A percentile compares a stretch with the other conserved stretches of the same genome.
These are phyloP conservation scores for Trametes polyzona DNA, from an alignment of 1,284 basidiomycete species.

Conservation along the genomic window DNA sequence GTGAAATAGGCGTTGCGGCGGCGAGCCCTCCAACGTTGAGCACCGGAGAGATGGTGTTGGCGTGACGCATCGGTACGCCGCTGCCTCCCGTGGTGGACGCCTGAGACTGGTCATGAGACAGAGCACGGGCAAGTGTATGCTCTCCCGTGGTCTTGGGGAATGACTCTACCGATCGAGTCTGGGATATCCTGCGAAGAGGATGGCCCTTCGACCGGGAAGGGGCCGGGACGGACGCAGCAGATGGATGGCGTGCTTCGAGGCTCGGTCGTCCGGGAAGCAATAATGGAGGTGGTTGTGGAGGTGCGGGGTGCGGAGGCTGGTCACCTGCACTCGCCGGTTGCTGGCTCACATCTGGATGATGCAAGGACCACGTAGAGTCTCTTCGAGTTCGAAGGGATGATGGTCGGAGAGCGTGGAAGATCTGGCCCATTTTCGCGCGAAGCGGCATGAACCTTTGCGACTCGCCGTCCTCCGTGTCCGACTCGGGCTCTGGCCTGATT, in stretches of 20 bases:
- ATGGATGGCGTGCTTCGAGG: constrained; percentile 5
- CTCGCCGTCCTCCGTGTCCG: constrained; percentile 42
- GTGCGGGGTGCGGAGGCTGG: not conserved
- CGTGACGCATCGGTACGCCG: constrained; percentile 19
- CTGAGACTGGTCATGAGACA: constrained; percentile 15
- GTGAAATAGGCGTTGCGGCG: not conserved
- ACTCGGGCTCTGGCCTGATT: constrained; percentile 49
- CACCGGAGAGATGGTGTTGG: constrained; percentile 22
- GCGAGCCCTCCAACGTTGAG: constrained; percentile 6
- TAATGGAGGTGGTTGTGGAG: not conserved
- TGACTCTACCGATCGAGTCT: constrained; percentile 19
- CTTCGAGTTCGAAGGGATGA: constrained; percentile 46
- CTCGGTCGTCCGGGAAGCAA: not conserved
- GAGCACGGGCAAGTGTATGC: constrained; percentile 8
- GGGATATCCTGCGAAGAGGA: constrained; percentile 6
- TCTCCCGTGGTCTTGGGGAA: constrained; percentile 10
- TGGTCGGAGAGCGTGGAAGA: constrained; percentile 61
- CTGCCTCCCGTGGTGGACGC: not conserved
- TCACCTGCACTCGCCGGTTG: not conserved
- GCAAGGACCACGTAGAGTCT: constrained; percentile 39
- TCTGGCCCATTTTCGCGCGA: constrained; percentile 52
- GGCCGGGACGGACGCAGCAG: constrained; percentile 1
- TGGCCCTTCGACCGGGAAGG: not conserved
- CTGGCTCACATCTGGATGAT: constrained; percentile 20
- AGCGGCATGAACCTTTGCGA: constrained; percentile 33